Evolutionary conservation across 208 protist species (phyloP), one percentile per base, ranked within the genome.

Genomic region (Trichomonas vaginalis): DNA sequence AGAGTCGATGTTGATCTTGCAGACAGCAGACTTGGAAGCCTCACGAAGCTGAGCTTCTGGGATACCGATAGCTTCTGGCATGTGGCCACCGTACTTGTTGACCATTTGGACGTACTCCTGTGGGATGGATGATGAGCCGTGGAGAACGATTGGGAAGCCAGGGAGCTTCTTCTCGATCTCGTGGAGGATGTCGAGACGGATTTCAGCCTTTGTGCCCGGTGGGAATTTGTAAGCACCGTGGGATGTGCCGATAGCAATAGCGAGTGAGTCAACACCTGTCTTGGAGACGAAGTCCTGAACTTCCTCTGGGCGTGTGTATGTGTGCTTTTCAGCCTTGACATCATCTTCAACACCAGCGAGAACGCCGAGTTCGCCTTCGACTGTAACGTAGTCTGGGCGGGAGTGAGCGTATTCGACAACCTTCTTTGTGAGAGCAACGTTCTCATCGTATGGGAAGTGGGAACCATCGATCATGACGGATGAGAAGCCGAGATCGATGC

Each of bases 391-490:
- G 83, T 47, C 61, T 42, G 37, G 37, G 37, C 14, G n/a, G 0
- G 79, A 80, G 86, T 97, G 97, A 21, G 97, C 97, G 51, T 96
- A 96, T 17, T 97, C 97, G 90, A 95, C 82, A 62, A 97, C 96
- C 39, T 96, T 37, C 95, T 97, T 97, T 39, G 97, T 97, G 37
- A 97, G 96, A 6, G 51, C 14, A 95, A 97, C 96, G 95, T 97
- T 97, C 2, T 97, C 96, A 83, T 97, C 97, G 39, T 95, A 97
- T 42, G 70, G 12, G 37, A 96, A 40, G 47, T 96, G 96, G 23
- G 97, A 97, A 42, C 95, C 96, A 95, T 97, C 97, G 86, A 97
- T 97, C 97, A 97, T 97, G 95, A 97, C 96, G 27, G 96, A 97
- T 56, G 97, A 96, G 96, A 97, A 97, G 56, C 97, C 97, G 37